These are phyloP conservation scores for Exsudoporus frostii DNA, from an alignment of 768 basidiomycete genomes.

Conservation along the genomic window DNA sequence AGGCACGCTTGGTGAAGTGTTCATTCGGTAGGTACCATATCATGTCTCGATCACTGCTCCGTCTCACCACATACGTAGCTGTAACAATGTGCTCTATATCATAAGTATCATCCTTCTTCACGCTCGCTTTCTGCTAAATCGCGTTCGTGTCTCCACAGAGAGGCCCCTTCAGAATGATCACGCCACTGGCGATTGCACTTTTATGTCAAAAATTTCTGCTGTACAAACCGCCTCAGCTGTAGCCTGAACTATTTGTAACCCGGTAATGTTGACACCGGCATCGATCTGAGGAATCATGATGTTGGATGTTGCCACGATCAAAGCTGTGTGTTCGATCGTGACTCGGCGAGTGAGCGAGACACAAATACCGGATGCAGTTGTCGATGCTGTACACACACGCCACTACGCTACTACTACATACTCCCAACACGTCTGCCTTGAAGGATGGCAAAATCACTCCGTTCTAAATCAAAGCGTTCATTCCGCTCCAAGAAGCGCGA, in stretches of 20 bases:
- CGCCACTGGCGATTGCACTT: not conserved
- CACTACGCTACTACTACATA: not conserved
- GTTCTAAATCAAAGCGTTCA: slow-evolving; percentile 78
- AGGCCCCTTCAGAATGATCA: slow-evolving; percentile 57
- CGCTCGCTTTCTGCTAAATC: slow-evolving; percentile 16
- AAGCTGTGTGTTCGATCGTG: not conserved
- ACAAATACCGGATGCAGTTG: not conserved
- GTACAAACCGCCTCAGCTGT: slow-evolving; percentile 8
- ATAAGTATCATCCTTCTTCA: slow-evolving; percentile 52
- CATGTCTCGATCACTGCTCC: not conserved
- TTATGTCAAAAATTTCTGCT: slow-evolving; percentile 1
- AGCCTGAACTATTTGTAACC: slow-evolving; percentile 3
- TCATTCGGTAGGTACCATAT: slow-evolving; percentile 73
- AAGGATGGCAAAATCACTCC: slow-evolving; percentile 77
- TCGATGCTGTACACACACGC: slow-evolving; percentile 6
- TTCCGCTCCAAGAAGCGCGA: slow-evolving; percentile 78
- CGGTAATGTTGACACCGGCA: not conserved
- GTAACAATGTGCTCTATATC: slow-evolving; percentile 96
- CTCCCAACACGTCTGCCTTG: not conserved
- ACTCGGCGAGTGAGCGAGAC: not conserved
- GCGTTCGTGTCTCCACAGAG: slow-evolving; percentile 50
- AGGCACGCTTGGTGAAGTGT: slow-evolving; percentile 96
- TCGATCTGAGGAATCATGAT: slow-evolving; percentile 5
- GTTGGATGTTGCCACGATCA: not conserved
- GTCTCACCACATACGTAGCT: slow-evolving; percentile 43